Evolutionary conservation across 495 filamentous ascomycete genomes (phyloP), one percentile per base, ranked within the genome.

Genomic region (Aspergillus ostianus): DNA sequence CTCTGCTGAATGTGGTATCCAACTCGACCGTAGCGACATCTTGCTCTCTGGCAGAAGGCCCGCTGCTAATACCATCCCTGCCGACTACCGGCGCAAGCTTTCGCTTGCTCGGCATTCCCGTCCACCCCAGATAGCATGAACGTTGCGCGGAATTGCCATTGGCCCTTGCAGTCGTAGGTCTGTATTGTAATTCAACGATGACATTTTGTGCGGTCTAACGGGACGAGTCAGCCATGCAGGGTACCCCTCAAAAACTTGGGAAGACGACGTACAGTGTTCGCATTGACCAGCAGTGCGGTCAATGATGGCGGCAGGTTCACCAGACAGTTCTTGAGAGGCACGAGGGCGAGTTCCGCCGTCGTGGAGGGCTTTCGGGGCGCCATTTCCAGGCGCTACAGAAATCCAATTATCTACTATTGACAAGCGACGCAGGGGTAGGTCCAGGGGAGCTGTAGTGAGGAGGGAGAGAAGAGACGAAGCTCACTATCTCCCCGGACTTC

Each of bases 61-160:
- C 73, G 49, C 82, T 80, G 66, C 71, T 83, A 60, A 92, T 84
- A 6, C 90, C 90, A 70, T 91, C 88, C 59, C 87, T 83, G 47
- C 85, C 80, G 18, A 92, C 85, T 15, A 92, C 81, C 3, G 90
- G 83, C 29, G 85, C 85, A 62, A 88, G 76, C 71, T 85, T 90
- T 62, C 88, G 81, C 81, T 91, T 92, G 81, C 92, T 96, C 62
- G 89, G 87, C 90, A 98, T 94, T 60, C 94, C 94, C 18, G 94
- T 96, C 95, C 95, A 98, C 65, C 94, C 94, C 49, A 94, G 78
- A 63, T 87, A 96, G 63, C 92, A 82, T 55, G 90, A 92, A 63
- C 80, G 88, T 68, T 82, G 82, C 26, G 78, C 72, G 51, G 79
- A 66, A 62, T 70, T 73, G 53, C 76, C 77, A 68, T 73, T 69